Base-by-base conservation (phyloP, 371 early-diverging fungal species). In the Mortierella sp. region DNA sequence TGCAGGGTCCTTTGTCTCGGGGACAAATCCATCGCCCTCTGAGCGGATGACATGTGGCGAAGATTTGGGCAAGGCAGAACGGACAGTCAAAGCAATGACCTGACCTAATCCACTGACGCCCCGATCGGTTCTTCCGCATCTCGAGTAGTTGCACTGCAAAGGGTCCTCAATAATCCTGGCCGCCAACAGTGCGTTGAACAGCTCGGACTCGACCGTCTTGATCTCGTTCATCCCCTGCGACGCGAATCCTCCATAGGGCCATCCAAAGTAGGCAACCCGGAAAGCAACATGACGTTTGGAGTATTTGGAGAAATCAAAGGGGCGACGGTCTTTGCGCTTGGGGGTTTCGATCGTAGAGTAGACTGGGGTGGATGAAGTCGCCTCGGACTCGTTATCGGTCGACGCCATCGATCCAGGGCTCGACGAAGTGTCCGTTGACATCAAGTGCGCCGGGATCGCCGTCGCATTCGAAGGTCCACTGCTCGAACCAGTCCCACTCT, bases 61-160 rank as follows among this genome's bases (percentile, higher is more conserved):
- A 14, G 88, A 79, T 70, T 89, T 87, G 27, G 91, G 91, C 35
- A 89, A 60, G 43, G 83, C 87, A 10, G 94, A 94, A 16, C 98
- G 93, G 5, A 99, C 94, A 60, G 94, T 89, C 58, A 98, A 78
- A 10, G 95, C 92, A n/a, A 98, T 90, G 1, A 98, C 98, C 83
- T 99, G 98, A 4, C 95, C 96, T 68, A 97, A 90, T 3, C 96
- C 96, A 81, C 96, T 96, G 21, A 99, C 99, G 0, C 99, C 99
- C 72, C 95, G 95, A 87, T 99, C 99, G 0, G 99, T 99, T 35
- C 99, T 90, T 41, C 99, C 98, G 87, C 98, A 97, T 38, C 97
- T 92, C 68, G 94, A 91, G 86, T 94, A 96, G 55, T 94, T 92
- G 89, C 92, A 91, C 41, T 88, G 76, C 4, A 90, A 80, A 2